These are phyloP conservation scores for Funneliformis mosseae DNA, from an alignment of 192 early-diverging fungal species.

Conservation along the genomic window DNA sequence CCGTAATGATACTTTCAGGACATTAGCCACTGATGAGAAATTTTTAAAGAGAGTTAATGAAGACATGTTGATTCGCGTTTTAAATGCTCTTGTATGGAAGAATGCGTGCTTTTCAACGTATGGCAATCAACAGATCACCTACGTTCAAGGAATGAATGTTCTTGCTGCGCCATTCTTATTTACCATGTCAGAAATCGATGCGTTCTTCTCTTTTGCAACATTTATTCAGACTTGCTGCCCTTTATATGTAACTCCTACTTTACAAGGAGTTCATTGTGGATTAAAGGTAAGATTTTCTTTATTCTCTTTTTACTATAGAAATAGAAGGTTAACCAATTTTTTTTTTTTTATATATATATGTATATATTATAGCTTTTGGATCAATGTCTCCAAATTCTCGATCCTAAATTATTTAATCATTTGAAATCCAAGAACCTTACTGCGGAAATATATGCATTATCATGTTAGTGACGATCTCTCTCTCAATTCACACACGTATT, in stretches of 20 bases:
- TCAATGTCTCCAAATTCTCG: slow-evolving; percentile 73
- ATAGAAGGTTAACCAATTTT: neutral
- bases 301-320: slow-evolving; percentile 2
- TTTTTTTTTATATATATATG: slow-evolving; percentile 24
- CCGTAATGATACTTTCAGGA: slow-evolving; percentile 88
- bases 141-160: slow-evolving; percentile 97
- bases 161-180: slow-evolving; percentile 89
- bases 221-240: slow-evolving; percentile 90
- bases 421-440: slow-evolving; percentile 71
- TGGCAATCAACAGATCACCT: slow-evolving; percentile 61
- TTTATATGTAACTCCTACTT: slow-evolving; percentile 87
- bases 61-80: slow-evolving; percentile 70
- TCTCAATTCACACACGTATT: slow-evolving; percentile 18
- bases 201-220: slow-evolving; percentile 83
- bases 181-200: slow-evolving; percentile 90
- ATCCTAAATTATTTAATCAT: slow-evolving; percentile 71
- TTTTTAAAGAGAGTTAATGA: slow-evolving; percentile 75
- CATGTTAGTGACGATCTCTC: slow-evolving; percentile 60
- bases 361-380: slow-evolving; percentile 69
- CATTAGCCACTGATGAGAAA: slow-evolving; percentile 75
- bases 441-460: slow-evolving; percentile 86
- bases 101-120: slow-evolving; percentile 44
- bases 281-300: slow-evolving; percentile 59
- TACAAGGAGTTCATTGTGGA: slow-evolving; percentile 90
- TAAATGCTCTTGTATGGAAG: slow-evolving; percentile 87